phyloP scores from a whole-genome alignment of 352 stramenopile genomes.

The Stramenopiles sp. region DNA sequence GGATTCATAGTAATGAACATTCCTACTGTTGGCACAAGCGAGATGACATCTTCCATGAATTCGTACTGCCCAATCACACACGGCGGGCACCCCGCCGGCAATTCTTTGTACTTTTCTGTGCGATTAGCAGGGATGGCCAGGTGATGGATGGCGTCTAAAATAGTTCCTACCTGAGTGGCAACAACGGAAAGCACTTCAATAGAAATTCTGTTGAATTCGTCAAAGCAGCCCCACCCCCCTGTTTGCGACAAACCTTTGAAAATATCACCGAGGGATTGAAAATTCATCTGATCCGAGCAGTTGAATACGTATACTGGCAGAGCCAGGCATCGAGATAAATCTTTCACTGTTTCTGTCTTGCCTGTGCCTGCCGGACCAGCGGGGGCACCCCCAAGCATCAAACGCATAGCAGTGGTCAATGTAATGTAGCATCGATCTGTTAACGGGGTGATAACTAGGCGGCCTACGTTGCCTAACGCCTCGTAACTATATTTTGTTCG shows the following conservation, averaged over 20 bases:
- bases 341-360: slow-evolving; percentile 62
- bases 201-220: slow-evolving; percentile 65
- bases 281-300: slow-evolving; percentile 63
- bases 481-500: slow-evolving; percentile 73
- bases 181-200: slow-evolving; percentile 61
- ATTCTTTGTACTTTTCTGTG: slow-evolving; percentile 73
- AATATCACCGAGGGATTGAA: slow-evolving; percentile 63
- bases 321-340: slow-evolving; percentile 52
- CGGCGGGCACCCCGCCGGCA: slow-evolving; percentile 72
- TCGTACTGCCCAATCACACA: slow-evolving; percentile 58
- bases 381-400: slow-evolving; percentile 83
- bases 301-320: slow-evolving; percentile 67
- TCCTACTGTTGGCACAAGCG: slow-evolving; percentile 59
- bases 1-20: slow-evolving; percentile 94
- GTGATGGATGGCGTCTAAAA: slow-evolving; percentile 55
- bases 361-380: slow-evolving; percentile 72
- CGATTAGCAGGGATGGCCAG: slow-evolving; percentile 74
- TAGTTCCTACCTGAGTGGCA: slow-evolving; percentile 54
- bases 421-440: slow-evolving; percentile 92
- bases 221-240: slow-evolving; percentile 61
- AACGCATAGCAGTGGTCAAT: slow-evolving; percentile 75
- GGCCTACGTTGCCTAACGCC: slow-evolving; percentile 61
- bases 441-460: slow-evolving; percentile 80
- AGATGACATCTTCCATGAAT: slow-evolving; percentile 62
- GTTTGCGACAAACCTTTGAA: slow-evolving; percentile 61